A percentile compares a stretch with the other conserved stretches of the same genome.
These are phyloP conservation scores for Babesia microti DNA, from an alignment of 169 alveolate genomes.

Conservation along the genomic window DNA sequence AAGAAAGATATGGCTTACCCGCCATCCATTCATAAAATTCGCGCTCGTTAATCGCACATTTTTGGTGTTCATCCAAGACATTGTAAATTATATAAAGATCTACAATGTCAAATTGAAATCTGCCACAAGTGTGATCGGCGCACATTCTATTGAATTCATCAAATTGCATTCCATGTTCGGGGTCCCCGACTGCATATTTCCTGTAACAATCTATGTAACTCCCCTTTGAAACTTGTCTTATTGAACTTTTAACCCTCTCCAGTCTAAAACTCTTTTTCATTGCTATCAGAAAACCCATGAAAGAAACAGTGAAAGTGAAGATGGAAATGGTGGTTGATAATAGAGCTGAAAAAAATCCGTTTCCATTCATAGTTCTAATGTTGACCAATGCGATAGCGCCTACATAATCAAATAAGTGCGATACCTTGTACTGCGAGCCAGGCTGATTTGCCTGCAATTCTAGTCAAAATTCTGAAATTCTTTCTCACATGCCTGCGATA, in stretches of 20 bases:
- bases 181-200: constrained; percentile 76
- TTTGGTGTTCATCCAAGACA: constrained; percentile 80
- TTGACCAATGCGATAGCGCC: constrained; percentile 36
- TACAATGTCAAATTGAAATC: constrained; percentile 71
- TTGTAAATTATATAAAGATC: constrained; percentile 74
- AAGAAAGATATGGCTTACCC: constrained; percentile 53
- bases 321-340: constrained; percentile 31
- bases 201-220: constrained; percentile 71
- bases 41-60: constrained; percentile 77
- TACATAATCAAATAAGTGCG: too few species aligned
- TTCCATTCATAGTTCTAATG: constrained; percentile 8
- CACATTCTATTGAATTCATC: constrained; percentile 78
- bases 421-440: constrained; percentile 69
- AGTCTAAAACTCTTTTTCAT: constrained; percentile 71
- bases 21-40: constrained; percentile 80
- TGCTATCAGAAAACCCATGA: constrained; percentile 72
- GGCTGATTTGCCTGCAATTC: constrained; percentile 72
- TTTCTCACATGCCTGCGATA: constrained; percentile 67
- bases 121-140: constrained; percentile 76
- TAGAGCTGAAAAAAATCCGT: constrained; percentile 23
- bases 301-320: constrained; percentile 66
- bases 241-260: constrained; percentile 68
- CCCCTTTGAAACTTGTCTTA: constrained; percentile 65
- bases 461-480: constrained; percentile 69
- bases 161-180: constrained; percentile 81